Evolutionary conservation across 768 basidiomycete genomes (phyloP), one percentile per base, ranked within the genome.

Genomic region (Leccinum broughii): DNA sequence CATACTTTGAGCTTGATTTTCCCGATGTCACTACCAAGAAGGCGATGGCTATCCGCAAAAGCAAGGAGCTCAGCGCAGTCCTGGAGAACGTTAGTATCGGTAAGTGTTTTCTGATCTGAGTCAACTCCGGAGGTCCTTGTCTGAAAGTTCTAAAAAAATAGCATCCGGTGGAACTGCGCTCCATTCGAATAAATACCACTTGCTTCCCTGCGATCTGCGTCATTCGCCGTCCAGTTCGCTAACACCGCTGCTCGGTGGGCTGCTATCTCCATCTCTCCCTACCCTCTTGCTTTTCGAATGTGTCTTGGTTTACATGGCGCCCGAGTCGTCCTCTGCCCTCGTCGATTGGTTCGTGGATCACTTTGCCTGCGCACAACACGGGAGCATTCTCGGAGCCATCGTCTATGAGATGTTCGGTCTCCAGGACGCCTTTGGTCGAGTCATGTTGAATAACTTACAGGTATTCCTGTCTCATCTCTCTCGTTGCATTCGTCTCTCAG

Each of bases 231-330:
- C 78, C 3, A 75, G 78, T 28, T 75, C 77, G 10, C 73, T 94
- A 8, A 75, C 75, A 7, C 68, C 74, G 0, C 66, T 80, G 4
- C 53, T 73, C 15, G 58, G 48, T 22, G 65, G 61, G 2, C 60
- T 85, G 17, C 78, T 96, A 35, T 87, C 89, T 15, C 79, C 84
- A 0, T 65, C 78, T 1, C 69, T 2, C 68, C 93, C 95, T 4
- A 95, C 94, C 1, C 82, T 98, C 2, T 78, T 98, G 24, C 76
- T 98, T 9, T 94, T 93, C 62, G 96, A 98, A 80, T 98, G 96
- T 66, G 91, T 98, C 17, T 82, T 97, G 57, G 93, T 86, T 14
- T 98, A 99, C 75, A 90, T 98, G 57, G 34, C 54, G 82, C 86
- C 91, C 0, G 68, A 75, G 3, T 77, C 80, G 3, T 88, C 88